Conservation (phyloP, 2,329 filamentous ascomycete genomes). For the Parascedosporium putredinis region DNA sequence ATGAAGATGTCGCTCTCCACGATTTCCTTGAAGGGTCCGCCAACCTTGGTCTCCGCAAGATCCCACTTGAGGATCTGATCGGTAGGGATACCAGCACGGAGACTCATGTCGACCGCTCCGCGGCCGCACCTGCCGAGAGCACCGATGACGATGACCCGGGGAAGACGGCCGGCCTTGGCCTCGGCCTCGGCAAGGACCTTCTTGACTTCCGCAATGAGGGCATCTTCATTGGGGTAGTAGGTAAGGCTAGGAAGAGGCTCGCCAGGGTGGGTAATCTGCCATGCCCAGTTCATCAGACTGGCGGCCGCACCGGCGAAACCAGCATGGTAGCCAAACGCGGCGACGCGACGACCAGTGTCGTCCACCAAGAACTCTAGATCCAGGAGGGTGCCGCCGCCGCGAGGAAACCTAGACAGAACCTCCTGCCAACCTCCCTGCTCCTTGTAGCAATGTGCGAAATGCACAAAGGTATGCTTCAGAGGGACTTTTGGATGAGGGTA, state of each 20-base stretch:
- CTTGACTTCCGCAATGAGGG: constrained; percentile 64
- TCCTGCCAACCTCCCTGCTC: constrained; percentile 67
- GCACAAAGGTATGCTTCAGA: constrained; percentile 1
- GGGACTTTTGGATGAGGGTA: neutral
- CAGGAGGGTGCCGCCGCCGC: constrained; percentile 65
- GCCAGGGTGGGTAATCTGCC: constrained; percentile 64
- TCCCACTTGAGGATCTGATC: constrained; percentile 54
- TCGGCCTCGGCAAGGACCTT: constrained; percentile 48
- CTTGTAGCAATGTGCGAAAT: constrained; percentile 67
- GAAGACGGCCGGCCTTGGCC: constrained; percentile 41
- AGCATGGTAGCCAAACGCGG: constrained; percentile 64
- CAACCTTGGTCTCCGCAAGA: constrained; percentile 61
- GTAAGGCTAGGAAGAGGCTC: constrained; percentile 45
- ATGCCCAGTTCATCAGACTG: constrained; percentile 71
- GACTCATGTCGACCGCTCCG: constrained; percentile 71
- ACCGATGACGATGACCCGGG: constrained; percentile 75
- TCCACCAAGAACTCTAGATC: constrained; percentile 84
- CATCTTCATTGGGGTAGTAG: constrained; percentile 53
- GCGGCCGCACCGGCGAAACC: constrained; percentile 67
- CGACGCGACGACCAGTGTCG: constrained; percentile 55
- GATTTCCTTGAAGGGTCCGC: constrained; percentile 73
- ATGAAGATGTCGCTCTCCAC: constrained; percentile 65
- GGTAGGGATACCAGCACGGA: constrained; percentile 49
- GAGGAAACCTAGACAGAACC: constrained; percentile 68
- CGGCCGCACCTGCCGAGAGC: constrained; percentile 73